Base-by-base conservation (phyloP, 164 flowering plant species). In the Vitis rupestris region DNA sequence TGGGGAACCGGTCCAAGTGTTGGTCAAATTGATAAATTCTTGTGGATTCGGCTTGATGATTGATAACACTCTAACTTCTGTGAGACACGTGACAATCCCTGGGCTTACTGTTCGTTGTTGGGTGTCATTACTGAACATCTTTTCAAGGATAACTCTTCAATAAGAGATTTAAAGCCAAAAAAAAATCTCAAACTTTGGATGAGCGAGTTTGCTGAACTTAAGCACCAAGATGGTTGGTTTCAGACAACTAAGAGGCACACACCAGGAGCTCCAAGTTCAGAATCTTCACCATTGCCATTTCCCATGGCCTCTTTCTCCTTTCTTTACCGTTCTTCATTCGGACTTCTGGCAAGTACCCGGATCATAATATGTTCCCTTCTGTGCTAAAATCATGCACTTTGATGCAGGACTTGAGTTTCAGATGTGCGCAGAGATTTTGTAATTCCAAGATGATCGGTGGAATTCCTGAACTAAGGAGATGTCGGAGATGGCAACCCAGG, bases 11-110 rank as follows among this genome's bases (percentile, higher is more conserved):
- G 90, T 93, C 27, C 97, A 96, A 74, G 93, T 96, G 65, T 72
- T 93, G 71, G 97, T 96, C 68, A 98, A 96, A 76, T 82, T 96
- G 81, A 98, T 97, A 53, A 96, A 96, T 75, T 98, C 99, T n/a
- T 96, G 99, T 76, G 97, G 94, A 55, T 96, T 96, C 84, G 93
- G 93, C 66, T 80, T 96, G 72, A 74, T 76, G 79, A 97, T 96
- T 71, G 95, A 96, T 71, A 96, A 98, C 68, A 89, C 90, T 62
- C 98, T 98, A 55, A 96, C 98, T 64, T 81, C 90, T 60, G 90
- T 83, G 63, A 98, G 99, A 15, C 80, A 85, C 37, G 85, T 96
- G 66, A 81, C 81, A 54, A 85, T 96, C 77, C 98, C 93, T 16
- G 99, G 99, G 69, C 93, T 97, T 80, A 87, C 75, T 29, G 92